These are phyloP conservation scores for Ogataea hybrid DNA, from an alignment of 1,139 yeast genomes.

Conservation along the genomic window DNA sequence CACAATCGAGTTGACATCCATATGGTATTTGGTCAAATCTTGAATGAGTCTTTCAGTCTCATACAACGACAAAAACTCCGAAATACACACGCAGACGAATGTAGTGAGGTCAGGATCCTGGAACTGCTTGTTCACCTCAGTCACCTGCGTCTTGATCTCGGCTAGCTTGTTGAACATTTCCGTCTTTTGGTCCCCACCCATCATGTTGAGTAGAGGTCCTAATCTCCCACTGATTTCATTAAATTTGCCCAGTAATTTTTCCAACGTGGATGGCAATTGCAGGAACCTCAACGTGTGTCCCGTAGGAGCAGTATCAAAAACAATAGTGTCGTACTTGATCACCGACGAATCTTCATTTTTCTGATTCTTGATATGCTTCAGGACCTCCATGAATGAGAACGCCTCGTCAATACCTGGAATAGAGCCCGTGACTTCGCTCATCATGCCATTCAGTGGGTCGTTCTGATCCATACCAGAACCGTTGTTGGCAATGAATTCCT, in stretches of 20 bases:
- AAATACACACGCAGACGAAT: conserved; percentile 94
- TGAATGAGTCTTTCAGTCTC: conserved; percentile 98
- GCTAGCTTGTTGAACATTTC: conserved; percentile 81
- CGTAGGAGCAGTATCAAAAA: conserved; percentile 98
- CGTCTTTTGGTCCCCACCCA: conserved; percentile 61
- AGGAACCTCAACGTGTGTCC: conserved; percentile 95
- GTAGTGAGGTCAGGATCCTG: conserved; percentile 96
- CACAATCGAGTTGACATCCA: conserved; percentile 94
- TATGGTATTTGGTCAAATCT: conserved; percentile 88
- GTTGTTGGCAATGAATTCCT: conserved; percentile 70
- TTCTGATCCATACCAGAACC: conserved; percentile 41
- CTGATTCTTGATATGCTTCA: conserved; percentile 92
- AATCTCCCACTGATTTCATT: conserved; percentile 81
- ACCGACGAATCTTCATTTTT: conserved; percentile 41
- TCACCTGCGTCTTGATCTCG: conserved; percentile 78
- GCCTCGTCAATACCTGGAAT: conserved; percentile 99
- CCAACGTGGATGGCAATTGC: conserved; percentile 89
- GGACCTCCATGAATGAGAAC: conserved; percentile 92
- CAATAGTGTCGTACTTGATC: conserved; percentile 73
- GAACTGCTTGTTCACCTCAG: conserved; percentile 90
- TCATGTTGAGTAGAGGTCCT: conserved; percentile 89
- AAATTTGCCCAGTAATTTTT: conserved; percentile 81
- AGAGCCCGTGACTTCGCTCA: conserved; percentile 91
- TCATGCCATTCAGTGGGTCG: conserved; percentile 65
- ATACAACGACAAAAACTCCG: conserved; percentile 90